A percentile compares a stretch with the other conserved stretches of the same genome.
These are phyloP conservation scores for Gomphus bonarii DNA, from an alignment of 1,284 basidiomycete species.

Conservation along the genomic window DNA sequence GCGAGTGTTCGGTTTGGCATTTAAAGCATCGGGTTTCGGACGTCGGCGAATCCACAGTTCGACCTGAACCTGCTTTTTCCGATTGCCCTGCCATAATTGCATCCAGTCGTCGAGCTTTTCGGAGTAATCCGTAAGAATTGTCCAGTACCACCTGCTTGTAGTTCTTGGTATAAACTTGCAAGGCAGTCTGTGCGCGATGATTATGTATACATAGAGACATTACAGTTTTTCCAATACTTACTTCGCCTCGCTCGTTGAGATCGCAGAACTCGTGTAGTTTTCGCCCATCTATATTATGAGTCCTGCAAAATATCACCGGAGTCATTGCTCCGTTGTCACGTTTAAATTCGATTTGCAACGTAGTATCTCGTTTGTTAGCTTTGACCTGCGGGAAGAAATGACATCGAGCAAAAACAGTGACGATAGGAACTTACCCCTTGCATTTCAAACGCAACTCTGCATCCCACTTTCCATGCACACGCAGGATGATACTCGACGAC, in stretches of 20 bases:
- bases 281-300: slow-evolving; percentile 60
- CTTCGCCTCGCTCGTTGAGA: slow-evolving; percentile 72
- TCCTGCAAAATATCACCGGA: slow-evolving; percentile 73
- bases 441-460: slow-evolving; percentile 87
- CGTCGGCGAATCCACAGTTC: slow-evolving; percentile 12
- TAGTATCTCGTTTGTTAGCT: slow-evolving; percentile 55
- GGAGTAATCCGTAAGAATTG: slow-evolving; percentile 71
- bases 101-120: slow-evolving; percentile 79
- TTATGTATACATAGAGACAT: not conserved
- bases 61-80: slow-evolving; percentile 12
- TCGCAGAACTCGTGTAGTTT: slow-evolving; percentile 77
- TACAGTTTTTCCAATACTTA: slow-evolving; percentile 22
- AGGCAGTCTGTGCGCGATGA: slow-evolving; percentile 48
- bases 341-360: slow-evolving; percentile 70
- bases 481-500: slow-evolving; percentile 73
- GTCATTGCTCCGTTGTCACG: slow-evolving; percentile 79
- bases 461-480: slow-evolving; percentile 80
- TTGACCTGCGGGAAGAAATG: slow-evolving; percentile 46
- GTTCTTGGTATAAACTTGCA: slow-evolving; percentile 74
- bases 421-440: slow-evolving; percentile 48
- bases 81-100: slow-evolving; percentile 33
- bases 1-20: slow-evolving; percentile 31
- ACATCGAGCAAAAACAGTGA: slow-evolving; percentile 2
- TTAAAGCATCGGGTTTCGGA: slow-evolving; percentile 24
- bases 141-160: slow-evolving; percentile 72